Evolutionary conservation across 2,329 filamentous ascomycete species (phyloP), one percentile per base, ranked within the genome.

Genomic region (Ceratocystis alfenasii): DNA sequence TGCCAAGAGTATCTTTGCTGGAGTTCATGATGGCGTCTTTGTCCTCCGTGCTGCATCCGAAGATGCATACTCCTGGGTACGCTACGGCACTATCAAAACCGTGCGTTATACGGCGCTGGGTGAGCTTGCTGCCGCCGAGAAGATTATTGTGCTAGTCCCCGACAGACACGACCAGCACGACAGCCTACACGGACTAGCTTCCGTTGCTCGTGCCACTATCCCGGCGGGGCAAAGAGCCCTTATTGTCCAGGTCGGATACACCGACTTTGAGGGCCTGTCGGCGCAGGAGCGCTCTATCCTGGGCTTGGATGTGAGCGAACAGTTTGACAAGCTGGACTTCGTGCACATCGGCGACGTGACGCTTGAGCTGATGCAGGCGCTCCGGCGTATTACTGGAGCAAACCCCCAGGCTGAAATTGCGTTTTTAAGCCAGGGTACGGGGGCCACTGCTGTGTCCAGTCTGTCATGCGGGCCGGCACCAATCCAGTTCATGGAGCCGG

Each of bases 361-460:
- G 12, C n/a, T 64, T 50, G 63, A 57, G 48, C 63, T 64, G 4
- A 57, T 44, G 22, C 33, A 55, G 33, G 33, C 50, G 6, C 20
- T 64, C 6, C 48, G 57, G n/a, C 30, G 41, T 25, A 64, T 64
- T 36, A 30, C 57, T 5, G 48, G 28, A 8, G 22, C 33, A 12
- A 44, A 41, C 17, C 63, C 33, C 25, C 28, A 59, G 20, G 41
- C 22, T 15, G 48, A 64, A 20, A 59, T 64, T n/a, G 63, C 17
- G 20, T 36, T 64, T 22, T 25, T 64, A 25, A 59, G 30, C 36
- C 63, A 64, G 22, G 48, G 63, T 20, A 57, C 50, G 3, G 63
- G 63, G n/a, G 63, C 63, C 33, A 64, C 50, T 1, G 63, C 63
- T 10, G 63, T 50, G 17, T 64, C 63, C 7, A 59, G 36, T 17